Conservation (phyloP, 163 green algal genomes). For the Trebouxia gelatinosa region DNA sequence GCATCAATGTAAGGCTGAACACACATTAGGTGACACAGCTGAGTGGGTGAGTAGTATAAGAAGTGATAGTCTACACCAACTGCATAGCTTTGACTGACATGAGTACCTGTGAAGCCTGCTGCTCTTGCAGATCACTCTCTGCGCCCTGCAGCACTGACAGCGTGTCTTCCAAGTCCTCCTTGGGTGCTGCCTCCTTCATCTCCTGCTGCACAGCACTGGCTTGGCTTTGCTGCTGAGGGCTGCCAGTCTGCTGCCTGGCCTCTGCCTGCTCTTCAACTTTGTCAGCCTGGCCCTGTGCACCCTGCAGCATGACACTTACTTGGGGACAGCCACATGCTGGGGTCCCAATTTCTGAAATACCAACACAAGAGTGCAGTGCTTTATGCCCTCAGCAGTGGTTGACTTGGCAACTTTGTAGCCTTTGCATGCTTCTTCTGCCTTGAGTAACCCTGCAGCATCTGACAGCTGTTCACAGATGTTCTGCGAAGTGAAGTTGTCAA, state of each 20-base stretch:
- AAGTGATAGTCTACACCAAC: too few relatives aligned
- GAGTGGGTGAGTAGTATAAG: neutral
- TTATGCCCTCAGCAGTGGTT: too few relatives aligned
- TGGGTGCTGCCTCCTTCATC: neutral
- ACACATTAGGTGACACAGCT: neutral
- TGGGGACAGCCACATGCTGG: too few relatives aligned
- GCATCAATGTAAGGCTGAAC: neutral
- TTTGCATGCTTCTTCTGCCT: too few relatives aligned
- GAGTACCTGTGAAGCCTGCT: neutral
- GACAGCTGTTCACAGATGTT: too few relatives aligned
- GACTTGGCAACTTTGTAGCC: too few relatives aligned
- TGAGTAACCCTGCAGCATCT: too few relatives aligned
- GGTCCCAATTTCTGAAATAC: too few relatives aligned
- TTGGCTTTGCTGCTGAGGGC: too few relatives aligned
- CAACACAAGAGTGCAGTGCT: too few relatives aligned
- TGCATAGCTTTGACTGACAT: too few relatives aligned
- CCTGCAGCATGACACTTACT: conserved; percentile 50
- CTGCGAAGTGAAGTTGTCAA: too few relatives aligned
- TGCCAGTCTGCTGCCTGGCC: conserved; percentile 50
- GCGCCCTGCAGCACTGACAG: conserved; percentile 6
- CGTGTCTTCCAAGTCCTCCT: conserved; percentile 11
- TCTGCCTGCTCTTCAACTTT: conserved; percentile 50
- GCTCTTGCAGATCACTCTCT: neutral
- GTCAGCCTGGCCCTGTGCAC: conserved; percentile 57
- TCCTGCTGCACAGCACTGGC: neutral